These are phyloP conservation scores for Diaporthe sp. DNA, from an alignment of 2,329 filamentous ascomycete genomes.

Conservation along the genomic window DNA sequence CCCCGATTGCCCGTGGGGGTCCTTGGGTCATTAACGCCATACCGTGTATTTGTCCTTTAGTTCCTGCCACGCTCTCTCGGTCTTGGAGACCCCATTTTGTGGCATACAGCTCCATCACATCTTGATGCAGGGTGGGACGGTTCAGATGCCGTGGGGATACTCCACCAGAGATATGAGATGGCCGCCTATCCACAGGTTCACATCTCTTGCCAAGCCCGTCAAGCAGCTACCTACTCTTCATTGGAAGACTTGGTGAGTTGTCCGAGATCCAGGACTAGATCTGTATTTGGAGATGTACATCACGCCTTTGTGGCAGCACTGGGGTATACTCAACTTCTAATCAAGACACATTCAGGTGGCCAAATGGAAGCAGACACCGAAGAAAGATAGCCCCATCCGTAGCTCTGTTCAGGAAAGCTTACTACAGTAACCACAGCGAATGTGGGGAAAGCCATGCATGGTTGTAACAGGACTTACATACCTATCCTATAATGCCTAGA, in stretches of 20 bases:
- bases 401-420: conserved; percentile 78
- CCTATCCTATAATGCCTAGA: conserved; percentile 56
- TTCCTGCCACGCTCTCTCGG: neutral
- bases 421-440: conserved; percentile 77
- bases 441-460: conserved; percentile 80
- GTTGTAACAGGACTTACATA: neutral
- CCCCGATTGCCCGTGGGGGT: conserved; percentile 15
- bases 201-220: conserved; percentile 74
- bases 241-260: conserved; percentile 85
- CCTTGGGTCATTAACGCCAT: neutral
- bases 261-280: conserved; percentile 83
- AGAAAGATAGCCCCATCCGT: conserved; percentile 76
- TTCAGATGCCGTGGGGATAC: conserved; percentile 62
- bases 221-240: conserved; percentile 81
- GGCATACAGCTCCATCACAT: neutral
- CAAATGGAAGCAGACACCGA: conserved; percentile 87
- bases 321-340: conserved; percentile 89
- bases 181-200: conserved; percentile 73
- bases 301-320: conserved; percentile 79
- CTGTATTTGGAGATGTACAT: conserved; percentile 86
- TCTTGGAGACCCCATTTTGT: neutral
- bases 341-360: conserved; percentile 95
- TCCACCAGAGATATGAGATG: conserved; percentile 65
- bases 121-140: neutral
- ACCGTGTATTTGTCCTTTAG: neutral